Conservation (phyloP, 805 yeast species). For the Ogataea wickerhamii region DNA sequence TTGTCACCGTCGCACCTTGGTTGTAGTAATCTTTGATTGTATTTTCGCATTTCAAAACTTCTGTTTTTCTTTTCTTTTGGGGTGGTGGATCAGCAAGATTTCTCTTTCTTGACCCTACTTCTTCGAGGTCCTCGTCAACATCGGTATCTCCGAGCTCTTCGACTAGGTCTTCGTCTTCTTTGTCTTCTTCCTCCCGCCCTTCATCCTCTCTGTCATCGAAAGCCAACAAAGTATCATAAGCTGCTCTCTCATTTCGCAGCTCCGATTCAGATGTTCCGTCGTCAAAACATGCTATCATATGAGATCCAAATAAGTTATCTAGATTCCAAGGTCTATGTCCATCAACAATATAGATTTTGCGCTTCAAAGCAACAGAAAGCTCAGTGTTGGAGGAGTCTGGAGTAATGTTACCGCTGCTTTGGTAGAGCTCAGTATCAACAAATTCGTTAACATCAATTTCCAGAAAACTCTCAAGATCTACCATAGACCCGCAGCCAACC, state of each 20-base stretch:
- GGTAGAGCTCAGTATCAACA: slow-evolving; percentile 33
- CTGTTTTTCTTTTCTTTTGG: slow-evolving; percentile 39
- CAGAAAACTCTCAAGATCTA: slow-evolving; percentile 74
- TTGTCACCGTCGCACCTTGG: slow-evolving; percentile 74
- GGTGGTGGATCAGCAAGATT: slow-evolving; percentile 25
- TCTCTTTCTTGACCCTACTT: slow-evolving; percentile 20
- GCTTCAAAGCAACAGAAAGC: slow-evolving; percentile 35
- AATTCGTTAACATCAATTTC: slow-evolving; percentile 58
- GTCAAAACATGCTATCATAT: slow-evolving; percentile 74
- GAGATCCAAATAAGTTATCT: slow-evolving; percentile 85
- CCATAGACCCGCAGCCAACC: slow-evolving; percentile 91
- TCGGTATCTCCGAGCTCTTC: slow-evolving; percentile 32
- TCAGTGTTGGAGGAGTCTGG: slow-evolving; percentile 28
- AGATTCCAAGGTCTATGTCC: slow-evolving; percentile 96
- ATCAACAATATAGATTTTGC: slow-evolving; percentile 79
- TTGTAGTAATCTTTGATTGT: slow-evolving; percentile 71
- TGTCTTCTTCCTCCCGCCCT: slow-evolving; percentile 36
- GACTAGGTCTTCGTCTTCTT: slow-evolving; percentile 31
- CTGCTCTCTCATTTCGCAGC: slow-evolving; percentile 51
- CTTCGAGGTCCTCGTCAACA: slow-evolving; percentile 32
- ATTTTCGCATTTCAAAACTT: slow-evolving; percentile 46
- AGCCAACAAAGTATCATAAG: slow-evolving; percentile 54
- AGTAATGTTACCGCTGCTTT: slow-evolving; percentile 18
- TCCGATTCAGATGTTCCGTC: slow-evolving; percentile 73
- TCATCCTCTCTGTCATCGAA: slow-evolving; percentile 36